phyloP scores from a whole-genome alignment of 805 yeast species.

The Jamesozyma jinghongensis region DNA sequence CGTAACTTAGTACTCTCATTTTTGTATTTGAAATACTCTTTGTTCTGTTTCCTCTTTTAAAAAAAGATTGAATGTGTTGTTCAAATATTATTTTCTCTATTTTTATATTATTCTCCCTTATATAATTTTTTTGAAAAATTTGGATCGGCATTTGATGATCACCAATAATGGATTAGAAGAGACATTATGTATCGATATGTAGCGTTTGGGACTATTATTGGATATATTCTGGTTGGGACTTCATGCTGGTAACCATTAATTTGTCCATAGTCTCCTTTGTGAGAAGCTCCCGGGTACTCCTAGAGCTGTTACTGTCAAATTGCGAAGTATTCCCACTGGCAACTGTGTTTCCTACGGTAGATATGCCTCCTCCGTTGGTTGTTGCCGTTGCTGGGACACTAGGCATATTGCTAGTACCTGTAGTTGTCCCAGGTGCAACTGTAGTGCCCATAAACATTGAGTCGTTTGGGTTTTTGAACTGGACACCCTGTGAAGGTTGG shows the following conservation, averaged over 20 bases:
- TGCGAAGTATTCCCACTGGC: conserved; percentile 3
- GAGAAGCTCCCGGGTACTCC: conserved; percentile 10
- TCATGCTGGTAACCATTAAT: conserved; percentile 25
- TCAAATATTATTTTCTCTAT: no score
- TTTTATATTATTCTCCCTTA: no score
- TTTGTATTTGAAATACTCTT: neutral
- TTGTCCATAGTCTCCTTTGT: conserved; percentile 27
- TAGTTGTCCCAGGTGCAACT: no score
- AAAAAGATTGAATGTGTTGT: no score
- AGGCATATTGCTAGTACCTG: neutral
- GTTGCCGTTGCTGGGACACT: conserved; percentile 7
- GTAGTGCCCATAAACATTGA: conserved; percentile 1
- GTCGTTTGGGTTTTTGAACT: conserved; percentile 8
- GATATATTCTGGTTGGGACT: conserved; percentile 28
- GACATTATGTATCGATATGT: no score
- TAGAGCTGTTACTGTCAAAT: conserved; percentile 1
- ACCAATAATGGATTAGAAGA: no score
- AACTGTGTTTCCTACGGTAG: neutral
- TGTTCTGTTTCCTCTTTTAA: no score
- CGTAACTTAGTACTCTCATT: conserved; percentile 2
- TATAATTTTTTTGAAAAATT: no score
- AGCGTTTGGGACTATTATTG: neutral
- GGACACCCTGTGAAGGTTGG: conserved; percentile 50
- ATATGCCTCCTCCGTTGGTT: conserved; percentile 8
- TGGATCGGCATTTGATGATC: no score